These are phyloP conservation scores for Cynara cardunculus DNA, from an alignment of 129 eudicot genomes.

Conservation along the genomic window DNA sequence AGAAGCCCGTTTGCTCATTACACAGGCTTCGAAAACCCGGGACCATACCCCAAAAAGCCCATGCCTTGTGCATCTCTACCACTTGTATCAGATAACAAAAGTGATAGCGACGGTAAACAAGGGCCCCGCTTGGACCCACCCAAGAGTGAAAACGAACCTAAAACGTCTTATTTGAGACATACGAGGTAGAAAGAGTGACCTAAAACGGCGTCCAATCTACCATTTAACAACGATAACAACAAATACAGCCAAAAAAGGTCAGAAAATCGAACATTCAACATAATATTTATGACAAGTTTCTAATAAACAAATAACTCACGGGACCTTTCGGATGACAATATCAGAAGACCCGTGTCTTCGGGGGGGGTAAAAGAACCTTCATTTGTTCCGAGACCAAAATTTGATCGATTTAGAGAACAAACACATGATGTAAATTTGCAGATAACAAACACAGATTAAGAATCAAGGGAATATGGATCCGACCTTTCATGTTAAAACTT, in stretches of 20 bases:
- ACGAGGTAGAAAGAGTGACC: not conserved
- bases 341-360: not conserved
- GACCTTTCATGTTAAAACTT: constrained; percentile 21
- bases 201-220: not conserved
- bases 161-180: not conserved
- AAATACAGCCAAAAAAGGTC: not conserved
- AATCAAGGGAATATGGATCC: not conserved
- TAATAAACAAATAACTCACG: not conserved
- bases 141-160: not conserved
- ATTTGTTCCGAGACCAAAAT: not conserved
- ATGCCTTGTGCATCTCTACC: too few species aligned
- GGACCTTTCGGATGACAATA: not conserved
- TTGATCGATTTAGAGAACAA: constrained; percentile 19
- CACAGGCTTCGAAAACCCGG: too few species aligned
- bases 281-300: not conserved
- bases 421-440: not conserved
- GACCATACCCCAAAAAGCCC: too few species aligned
- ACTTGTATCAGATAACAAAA: too few species aligned
- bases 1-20: too few species aligned
- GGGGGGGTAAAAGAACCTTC: not conserved
- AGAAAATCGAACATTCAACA: not conserved
- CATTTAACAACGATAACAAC: not conserved
- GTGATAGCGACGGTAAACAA: too few species aligned
- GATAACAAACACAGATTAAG: constrained; percentile 13
- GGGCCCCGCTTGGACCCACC: too few species aligned